These are phyloP conservation scores for Glycyrrhiza uralensis DNA, from an alignment of 306 rosid species.

Conservation along the genomic window DNA sequence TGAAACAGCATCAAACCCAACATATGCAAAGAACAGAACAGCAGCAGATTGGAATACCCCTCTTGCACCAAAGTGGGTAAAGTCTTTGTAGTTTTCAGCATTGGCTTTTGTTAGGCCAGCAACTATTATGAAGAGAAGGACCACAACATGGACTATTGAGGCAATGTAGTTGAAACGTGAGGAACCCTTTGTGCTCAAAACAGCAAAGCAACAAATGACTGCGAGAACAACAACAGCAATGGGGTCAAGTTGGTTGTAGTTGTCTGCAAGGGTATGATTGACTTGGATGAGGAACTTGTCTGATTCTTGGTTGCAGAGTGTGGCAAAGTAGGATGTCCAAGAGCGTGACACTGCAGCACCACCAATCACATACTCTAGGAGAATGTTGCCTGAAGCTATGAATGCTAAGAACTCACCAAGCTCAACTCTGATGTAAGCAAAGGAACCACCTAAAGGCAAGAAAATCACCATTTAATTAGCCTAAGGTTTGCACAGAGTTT, in stretches of 20 bases:
- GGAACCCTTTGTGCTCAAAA: conserved; percentile 61
- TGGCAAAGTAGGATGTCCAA: conserved; percentile 88
- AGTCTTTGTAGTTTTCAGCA: conserved; percentile 32
- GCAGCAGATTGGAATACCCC: conserved; percentile 64
- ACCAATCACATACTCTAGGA: conserved; percentile 61
- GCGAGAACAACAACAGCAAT: conserved; percentile 44
- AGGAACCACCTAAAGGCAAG: conserved; percentile 63
- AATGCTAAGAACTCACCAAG: conserved; percentile 78
- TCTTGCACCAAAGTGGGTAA: conserved; percentile 33
- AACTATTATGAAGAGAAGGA: conserved; percentile 59
- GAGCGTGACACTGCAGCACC: conserved; percentile 78
- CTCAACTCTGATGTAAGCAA: conserved; percentile 79
- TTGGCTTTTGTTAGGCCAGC: conserved; percentile 64
- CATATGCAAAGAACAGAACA: conserved; percentile 64
- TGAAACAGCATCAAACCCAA: conserved; percentile 66
- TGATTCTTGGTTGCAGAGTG: conserved; percentile 58
- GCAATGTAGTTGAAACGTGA: conserved; percentile 70
- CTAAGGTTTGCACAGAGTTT: neutral
- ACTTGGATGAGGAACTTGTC: conserved; percentile 52
- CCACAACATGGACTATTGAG: conserved; percentile 45
- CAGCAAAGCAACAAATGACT: conserved; percentile 30
- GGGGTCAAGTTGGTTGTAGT: conserved; percentile 53
- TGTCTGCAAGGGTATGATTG: neutral
- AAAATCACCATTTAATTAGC: neutral
- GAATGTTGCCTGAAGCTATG: conserved; percentile 78